These are phyloP conservation scores for Penicillium dipodomyicola DNA, from an alignment of 495 filamentous ascomycete species.

Conservation along the genomic window DNA sequence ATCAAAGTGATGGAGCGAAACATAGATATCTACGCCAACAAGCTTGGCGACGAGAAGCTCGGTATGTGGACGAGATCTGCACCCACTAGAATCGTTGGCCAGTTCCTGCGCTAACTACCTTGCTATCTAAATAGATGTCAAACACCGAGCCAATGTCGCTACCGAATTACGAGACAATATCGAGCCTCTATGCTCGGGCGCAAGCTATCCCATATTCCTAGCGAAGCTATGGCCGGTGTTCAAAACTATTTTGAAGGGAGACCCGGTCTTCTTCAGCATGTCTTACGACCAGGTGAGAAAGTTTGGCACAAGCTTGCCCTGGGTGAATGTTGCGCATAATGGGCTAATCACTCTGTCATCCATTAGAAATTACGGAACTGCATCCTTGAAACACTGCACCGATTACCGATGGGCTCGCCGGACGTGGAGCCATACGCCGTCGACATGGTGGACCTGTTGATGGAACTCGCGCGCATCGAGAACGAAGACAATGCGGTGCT, in stretches of 20 bases:
- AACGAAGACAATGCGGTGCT: slow-evolving; percentile 98
- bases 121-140: slow-evolving; percentile 57
- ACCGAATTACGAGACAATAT: slow-evolving; percentile 81
- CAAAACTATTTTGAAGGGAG: slow-evolving; percentile 76
- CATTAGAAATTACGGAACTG: slow-evolving; percentile 81
- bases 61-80: slow-evolving; percentile 42
- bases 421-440: slow-evolving; percentile 86
- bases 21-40: slow-evolving; percentile 59
- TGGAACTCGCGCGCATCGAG: slow-evolving; percentile 81
- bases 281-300: slow-evolving; percentile 73
- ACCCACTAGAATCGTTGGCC: not conserved
- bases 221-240: slow-evolving; percentile 88
- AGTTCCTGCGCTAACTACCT: slow-evolving; percentile 9
- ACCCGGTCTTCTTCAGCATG: slow-evolving; percentile 85
- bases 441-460: slow-evolving; percentile 82
- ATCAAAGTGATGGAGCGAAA: slow-evolving; percentile 48
- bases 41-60: slow-evolving; percentile 57
- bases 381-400: slow-evolving; percentile 89
- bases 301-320: not conserved
- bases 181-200: slow-evolving; percentile 64
- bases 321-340: not conserved
- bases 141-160: slow-evolving; percentile 71
- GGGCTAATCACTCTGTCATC: slow-evolving; percentile 14
- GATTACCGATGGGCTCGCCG: slow-evolving; percentile 75
- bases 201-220: slow-evolving; percentile 72